phyloP scores from a whole-genome alignment of 768 basidiomycete species.

The Suillus alpinus region DNA sequence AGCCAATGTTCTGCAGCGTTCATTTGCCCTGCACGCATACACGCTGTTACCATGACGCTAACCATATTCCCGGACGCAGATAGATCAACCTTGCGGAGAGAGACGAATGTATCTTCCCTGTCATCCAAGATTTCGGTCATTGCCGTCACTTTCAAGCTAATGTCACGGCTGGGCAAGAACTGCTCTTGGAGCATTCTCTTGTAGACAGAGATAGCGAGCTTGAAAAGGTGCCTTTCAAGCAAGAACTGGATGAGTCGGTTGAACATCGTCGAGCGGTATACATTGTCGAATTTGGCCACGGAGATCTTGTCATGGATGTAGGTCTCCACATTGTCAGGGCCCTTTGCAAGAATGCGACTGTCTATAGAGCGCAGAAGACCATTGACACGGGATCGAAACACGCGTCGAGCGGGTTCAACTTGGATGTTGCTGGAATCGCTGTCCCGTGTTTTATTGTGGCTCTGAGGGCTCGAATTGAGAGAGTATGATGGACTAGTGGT shows the following conservation, averaged over 20 bases:
- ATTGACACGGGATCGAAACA: slow-evolving; percentile 21
- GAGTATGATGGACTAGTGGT: not conserved
- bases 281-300: slow-evolving; percentile 24
- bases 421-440: not conserved
- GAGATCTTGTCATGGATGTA: slow-evolving; percentile 24
- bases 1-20: slow-evolving; percentile 30
- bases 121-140: slow-evolving; percentile 17
- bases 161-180: slow-evolving; percentile 33
- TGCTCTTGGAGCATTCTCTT: slow-evolving; percentile 40
- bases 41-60: slow-evolving; percentile 35
- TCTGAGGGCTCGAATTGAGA: not conserved
- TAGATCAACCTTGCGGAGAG: slow-evolving; percentile 15
- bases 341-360: slow-evolving; percentile 22
- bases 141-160: slow-evolving; percentile 31
- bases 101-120: slow-evolving; percentile 19
- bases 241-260: slow-evolving; percentile 40
- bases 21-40: slow-evolving; percentile 31
- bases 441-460: no score
- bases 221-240: slow-evolving; percentile 35
- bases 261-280: slow-evolving; percentile 31
- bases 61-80: slow-evolving; percentile 33
- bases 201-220: slow-evolving; percentile 40
- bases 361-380: slow-evolving; percentile 25
- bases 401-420: not conserved
- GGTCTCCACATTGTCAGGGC: slow-evolving; percentile 15